Percentiles rank a stretch among this genome's conserved stretches.
Evolutionary conservation across 1,284 basidiomycete genomes (phyloP).

Genomic region (Vanrija humicola): DNA sequence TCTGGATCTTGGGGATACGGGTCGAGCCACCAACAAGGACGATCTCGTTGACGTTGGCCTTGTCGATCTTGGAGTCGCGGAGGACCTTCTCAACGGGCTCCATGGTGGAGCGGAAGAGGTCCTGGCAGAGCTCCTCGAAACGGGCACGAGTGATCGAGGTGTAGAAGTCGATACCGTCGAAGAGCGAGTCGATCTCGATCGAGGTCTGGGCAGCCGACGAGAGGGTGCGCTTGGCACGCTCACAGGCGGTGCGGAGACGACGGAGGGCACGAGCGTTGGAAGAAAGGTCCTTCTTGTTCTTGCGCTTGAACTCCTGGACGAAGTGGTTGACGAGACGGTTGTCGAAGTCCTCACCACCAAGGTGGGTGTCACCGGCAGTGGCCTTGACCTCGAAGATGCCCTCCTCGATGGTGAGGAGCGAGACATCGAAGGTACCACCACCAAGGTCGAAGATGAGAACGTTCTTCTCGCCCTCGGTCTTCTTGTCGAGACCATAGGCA

Average conservation of each 20-base stretch:
- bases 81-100: constrained; percentile 99
- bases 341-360: constrained; percentile 99
- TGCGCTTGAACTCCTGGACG: constrained; percentile 66
- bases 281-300: constrained; percentile 81
- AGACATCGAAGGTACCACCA: constrained; percentile 75
- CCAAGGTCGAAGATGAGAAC: constrained; percentile 99
- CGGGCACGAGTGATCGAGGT: constrained; percentile 96
- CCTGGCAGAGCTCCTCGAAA: constrained; percentile 98
- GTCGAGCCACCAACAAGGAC: constrained; percentile 99
- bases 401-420: constrained; percentile 60
- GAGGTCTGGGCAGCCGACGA: constrained; percentile 98
- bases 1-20: constrained; percentile 99
- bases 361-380: constrained; percentile 95
- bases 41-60: constrained; percentile 97
- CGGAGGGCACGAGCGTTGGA: constrained; percentile 92
- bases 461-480: constrained; percentile 86
- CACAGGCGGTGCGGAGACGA: constrained; percentile 92
- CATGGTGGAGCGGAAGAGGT: constrained; percentile 91
- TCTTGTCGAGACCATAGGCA: constrained; percentile 63
- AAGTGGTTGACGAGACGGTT: constrained; percentile 90
- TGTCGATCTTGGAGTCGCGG: constrained; percentile 96
- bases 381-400: constrained; percentile 65
- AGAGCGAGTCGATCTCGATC: constrained; percentile 98
- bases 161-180: constrained; percentile 84
- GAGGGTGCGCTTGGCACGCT: constrained; percentile 98